Evolutionary conservation across 768 basidiomycete species (phyloP).

Genomic region (Basidioascus undulatus): DNA sequence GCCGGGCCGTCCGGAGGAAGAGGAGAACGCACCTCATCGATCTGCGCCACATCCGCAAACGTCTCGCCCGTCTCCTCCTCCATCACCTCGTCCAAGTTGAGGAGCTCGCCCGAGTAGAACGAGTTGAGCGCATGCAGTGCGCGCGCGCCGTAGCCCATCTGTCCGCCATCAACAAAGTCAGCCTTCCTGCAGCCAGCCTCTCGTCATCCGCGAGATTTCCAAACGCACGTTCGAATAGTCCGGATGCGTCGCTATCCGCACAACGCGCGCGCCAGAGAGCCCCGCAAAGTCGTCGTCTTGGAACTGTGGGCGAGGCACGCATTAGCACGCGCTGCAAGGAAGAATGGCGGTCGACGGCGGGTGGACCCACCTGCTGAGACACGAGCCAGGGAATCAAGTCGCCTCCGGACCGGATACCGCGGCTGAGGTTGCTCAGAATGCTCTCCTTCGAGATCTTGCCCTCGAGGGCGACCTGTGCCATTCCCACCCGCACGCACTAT

Average conservation of each 20-base stretch:
- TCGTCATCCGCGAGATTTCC: background rate
- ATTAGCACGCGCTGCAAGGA: constrained; percentile 3
- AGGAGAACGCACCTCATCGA: constrained; percentile 12
- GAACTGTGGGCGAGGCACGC: constrained; percentile 32
- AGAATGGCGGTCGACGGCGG: background rate
- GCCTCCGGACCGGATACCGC: constrained; percentile 66
- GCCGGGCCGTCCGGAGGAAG: background rate
- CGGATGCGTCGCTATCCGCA: constrained; percentile 83
- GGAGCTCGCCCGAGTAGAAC: constrained; percentile 81
- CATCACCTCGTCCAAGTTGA: constrained; percentile 52
- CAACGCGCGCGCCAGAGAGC: constrained; percentile 72
- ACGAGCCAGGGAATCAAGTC: constrained; percentile 98
- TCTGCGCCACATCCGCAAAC: constrained; percentile 30
- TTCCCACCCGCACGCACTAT: too few species aligned
- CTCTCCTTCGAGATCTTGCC: constrained; percentile 67
- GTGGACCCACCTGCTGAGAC: constrained; percentile 31
- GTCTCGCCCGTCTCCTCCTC: constrained; percentile 25
- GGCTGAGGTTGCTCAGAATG: constrained; percentile 61
- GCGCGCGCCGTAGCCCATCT: constrained; percentile 95
- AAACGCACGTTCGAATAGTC: constrained; percentile 64
- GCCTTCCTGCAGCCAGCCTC: background rate
- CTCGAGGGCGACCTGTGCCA: constrained; percentile 66
- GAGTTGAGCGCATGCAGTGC: constrained; percentile 65
- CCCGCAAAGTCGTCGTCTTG: constrained; percentile 83
- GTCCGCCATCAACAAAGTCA: background rate